Evolutionary conservation across 495 filamentous ascomycete genomes (phyloP).

Genomic region (Penicillium cataractarum): DNA sequence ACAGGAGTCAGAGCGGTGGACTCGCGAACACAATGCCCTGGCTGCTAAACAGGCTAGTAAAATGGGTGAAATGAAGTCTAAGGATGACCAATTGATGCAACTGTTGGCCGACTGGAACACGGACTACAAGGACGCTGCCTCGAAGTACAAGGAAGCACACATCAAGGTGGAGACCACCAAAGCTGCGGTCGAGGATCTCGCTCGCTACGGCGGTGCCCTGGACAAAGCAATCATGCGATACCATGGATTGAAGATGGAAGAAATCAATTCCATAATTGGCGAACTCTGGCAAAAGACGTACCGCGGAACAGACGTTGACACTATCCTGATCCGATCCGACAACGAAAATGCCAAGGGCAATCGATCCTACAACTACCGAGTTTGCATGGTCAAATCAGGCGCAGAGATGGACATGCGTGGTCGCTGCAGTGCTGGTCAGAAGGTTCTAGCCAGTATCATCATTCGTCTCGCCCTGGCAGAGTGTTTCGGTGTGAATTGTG

Average conservation of each 20-base stretch:
- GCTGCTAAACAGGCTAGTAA: conserved; percentile 63
- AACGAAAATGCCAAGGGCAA: conserved; percentile 75
- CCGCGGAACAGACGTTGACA: conserved; percentile 96
- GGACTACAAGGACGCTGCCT: conserved; percentile 83
- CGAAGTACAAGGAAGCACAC: conserved; percentile 82
- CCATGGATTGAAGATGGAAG: conserved; percentile 95
- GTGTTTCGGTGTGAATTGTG: conserved; percentile 95
- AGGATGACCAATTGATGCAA: conserved; percentile 74
- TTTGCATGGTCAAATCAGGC: conserved; percentile 96
- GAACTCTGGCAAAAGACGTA: conserved; percentile 98
- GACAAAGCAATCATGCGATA: conserved; percentile 97
- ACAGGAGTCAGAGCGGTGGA: conserved; percentile 67
- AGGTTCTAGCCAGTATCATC: conserved; percentile 95
- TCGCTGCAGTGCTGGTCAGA: conserved; percentile 94
- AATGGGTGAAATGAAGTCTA: conserved; percentile 73
- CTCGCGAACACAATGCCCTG: conserved; percentile 60
- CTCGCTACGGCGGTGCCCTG: conserved; percentile 74
- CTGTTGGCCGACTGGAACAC: conserved; percentile 77
- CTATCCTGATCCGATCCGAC: conserved; percentile 91
- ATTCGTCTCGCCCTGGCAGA: conserved; percentile 96
- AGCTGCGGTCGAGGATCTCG: conserved; percentile 87
- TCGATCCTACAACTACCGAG: conserved; percentile 93
- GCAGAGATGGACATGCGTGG: conserved; percentile 99
- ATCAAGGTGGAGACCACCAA: conserved; percentile 93
- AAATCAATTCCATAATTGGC: conserved; percentile 92